phyloP scores from a whole-genome alignment of 202 grass and related monocot species.

The Saccharum hybrid region DNA sequence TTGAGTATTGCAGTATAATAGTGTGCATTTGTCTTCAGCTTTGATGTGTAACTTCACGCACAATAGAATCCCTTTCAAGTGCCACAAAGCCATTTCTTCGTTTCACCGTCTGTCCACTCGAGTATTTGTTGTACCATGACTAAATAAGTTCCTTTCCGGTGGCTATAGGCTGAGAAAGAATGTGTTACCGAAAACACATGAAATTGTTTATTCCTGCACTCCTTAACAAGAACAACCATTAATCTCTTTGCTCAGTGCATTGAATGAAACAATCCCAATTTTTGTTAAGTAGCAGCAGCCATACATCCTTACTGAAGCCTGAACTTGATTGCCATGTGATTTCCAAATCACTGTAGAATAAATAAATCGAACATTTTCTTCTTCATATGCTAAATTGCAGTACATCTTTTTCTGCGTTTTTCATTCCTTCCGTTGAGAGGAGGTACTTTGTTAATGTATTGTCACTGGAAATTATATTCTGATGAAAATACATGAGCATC shows the following conservation, averaged over 20 bases:
- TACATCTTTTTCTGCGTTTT: no score
- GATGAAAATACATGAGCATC: not conserved
- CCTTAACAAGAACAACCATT: not conserved
- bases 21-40: no score
- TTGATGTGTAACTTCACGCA: not conserved
- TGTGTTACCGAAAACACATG: constrained; percentile 6
- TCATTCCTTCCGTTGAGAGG: not conserved
- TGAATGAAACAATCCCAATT: not conserved
- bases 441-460: not conserved
- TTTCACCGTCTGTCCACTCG: not conserved
- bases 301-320: not conserved
- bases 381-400: no score
- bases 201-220: not conserved
- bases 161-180: no score
- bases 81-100: not conserved
- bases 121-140: not conserved
- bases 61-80: not conserved
- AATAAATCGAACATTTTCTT: no score
- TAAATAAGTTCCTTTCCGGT: no score
- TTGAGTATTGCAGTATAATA: no score
- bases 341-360: not conserved
- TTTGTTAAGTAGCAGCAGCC: not conserved
- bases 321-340: not conserved
- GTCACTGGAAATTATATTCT: not conserved
- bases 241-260: not conserved